phyloP scores from a whole-genome alignment of 2,329 filamentous ascomycete genomes.

The Fusarium tuaranense region DNA sequence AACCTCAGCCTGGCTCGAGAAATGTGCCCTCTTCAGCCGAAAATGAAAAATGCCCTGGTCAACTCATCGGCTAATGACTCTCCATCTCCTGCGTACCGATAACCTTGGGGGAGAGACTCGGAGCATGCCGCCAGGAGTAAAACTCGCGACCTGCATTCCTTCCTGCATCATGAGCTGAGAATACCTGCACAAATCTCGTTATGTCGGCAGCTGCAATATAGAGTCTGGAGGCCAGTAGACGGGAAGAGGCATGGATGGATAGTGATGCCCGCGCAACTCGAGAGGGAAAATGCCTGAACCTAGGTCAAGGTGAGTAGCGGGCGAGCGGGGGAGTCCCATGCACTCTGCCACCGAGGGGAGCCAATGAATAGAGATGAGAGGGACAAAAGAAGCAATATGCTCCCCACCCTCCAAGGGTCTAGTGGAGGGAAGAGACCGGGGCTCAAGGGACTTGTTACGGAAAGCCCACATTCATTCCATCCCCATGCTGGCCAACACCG shows the following conservation, averaged over 20 bases:
- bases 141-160: neutral
- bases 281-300: conserved; percentile 1
- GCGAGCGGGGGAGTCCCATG: conserved; percentile 26
- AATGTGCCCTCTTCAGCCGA: neutral
- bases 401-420: conserved; percentile 30
- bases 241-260: neutral
- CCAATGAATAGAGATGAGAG: conserved; percentile 36
- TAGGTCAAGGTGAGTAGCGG: conserved; percentile 17
- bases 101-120: neutral
- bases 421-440: conserved; percentile 13
- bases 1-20: neutral
- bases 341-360: conserved; percentile 10
- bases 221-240: conserved; percentile 6
- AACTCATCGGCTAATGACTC: neutral
- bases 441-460: conserved; percentile 13
- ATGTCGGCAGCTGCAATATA: conserved; percentile 20
- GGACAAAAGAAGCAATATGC: conserved; percentile 47
- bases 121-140: neutral
- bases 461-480: neutral
- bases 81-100: neutral
- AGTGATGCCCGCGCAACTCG: neutral
- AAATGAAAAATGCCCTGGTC: neutral
- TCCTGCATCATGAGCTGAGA: neutral
- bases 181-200: conserved; percentile 8
- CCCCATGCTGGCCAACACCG: neutral